Evolutionary conservation across 441 rosid genomes (phyloP), one percentile per base, ranked within the genome.

Genomic region (Rhodomyrtus psidioides): DNA sequence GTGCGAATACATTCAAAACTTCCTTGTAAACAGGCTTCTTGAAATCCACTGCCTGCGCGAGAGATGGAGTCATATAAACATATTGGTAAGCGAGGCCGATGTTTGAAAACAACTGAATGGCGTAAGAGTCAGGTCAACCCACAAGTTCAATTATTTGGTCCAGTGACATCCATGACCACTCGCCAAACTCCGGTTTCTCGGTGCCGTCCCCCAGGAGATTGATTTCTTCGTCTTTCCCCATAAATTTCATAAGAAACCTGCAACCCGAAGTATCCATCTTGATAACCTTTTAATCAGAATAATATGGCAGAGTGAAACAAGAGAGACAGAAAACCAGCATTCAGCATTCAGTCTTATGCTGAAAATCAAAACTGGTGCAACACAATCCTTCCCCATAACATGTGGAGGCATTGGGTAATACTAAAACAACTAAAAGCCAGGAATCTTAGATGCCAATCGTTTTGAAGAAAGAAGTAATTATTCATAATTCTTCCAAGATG

Each of bases 191-290:
- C 2, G 99, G 95, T 88, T 94, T 93, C 93, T 95, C 99, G 23
- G 91, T 88, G 82, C 96, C 96, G 83, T 96, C 98, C 26, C 99
- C 99, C 88, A 91, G 86, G 89, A 96, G 98, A 90, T 95, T 94
- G 85, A 97, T 90, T 88, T 95, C 99, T 27, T 93, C 95, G 12
- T 97, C 99, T 23, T 93, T 91, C 85, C 99, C 98, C 7, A 91
- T 93, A 90, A 97, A 94, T 53, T 91, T 93, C 9, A 95, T 91
- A 53, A 97, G 98, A 90, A 93, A 97, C 99, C 98, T 97, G 91
- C 28, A 60, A 82, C 87, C 44, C 62, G 44, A 27, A 88, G 30
- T 59, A 84, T 26, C 8, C 39, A 57, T 82, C 58, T 53, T 27
- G 24, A 55, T n/a, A 7, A n/a, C 55, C 14, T 75, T 24, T 85